phyloP scores from a whole-genome alignment of 2,329 filamentous ascomycete species.

The Fusarium guadeloupense region DNA sequence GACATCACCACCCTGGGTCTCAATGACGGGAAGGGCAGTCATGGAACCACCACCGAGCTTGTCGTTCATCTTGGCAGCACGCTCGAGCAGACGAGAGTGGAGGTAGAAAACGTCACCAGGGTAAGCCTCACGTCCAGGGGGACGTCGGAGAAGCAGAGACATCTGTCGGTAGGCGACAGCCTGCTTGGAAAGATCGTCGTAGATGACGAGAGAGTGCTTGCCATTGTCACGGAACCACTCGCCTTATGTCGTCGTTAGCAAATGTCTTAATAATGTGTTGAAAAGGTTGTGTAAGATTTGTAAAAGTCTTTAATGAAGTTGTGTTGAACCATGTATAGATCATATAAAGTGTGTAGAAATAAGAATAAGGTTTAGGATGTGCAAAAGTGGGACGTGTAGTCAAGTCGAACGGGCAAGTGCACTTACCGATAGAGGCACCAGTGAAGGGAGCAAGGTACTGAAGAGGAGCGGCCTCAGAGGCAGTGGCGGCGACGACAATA shows the following conservation, averaged over 20 bases:
- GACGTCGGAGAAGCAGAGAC: slow-evolving; percentile 96
- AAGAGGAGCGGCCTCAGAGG: slow-evolving; percentile 93
- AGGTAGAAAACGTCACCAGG: slow-evolving; percentile 99
- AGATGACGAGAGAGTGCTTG: slow-evolving; percentile 89
- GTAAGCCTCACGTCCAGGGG: slow-evolving; percentile 98
- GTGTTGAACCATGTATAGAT: too few species aligned
- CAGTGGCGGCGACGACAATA: slow-evolving; percentile 92
- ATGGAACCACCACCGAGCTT: slow-evolving; percentile 95
- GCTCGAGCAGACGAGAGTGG: slow-evolving; percentile 98
- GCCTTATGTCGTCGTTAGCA: slow-evolving; percentile 51
- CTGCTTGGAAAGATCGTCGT: slow-evolving; percentile 97
- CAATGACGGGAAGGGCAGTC: slow-evolving; percentile 96
- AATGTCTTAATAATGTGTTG: background rate
- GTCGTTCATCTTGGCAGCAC: slow-evolving; percentile 98
- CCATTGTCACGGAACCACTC: slow-evolving; percentile 86
- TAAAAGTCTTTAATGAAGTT: background rate
- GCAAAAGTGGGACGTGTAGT: background rate
- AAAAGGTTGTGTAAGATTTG: background rate
- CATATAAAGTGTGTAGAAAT: too few species aligned
- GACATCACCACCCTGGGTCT: slow-evolving; percentile 99
- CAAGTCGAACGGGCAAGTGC: background rate
- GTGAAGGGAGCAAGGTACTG: slow-evolving; percentile 97
- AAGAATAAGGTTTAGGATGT: background rate
- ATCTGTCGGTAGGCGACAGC: slow-evolving; percentile 98
- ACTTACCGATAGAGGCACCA: slow-evolving; percentile 58